phyloP scores from a whole-genome alignment of 345 rosid species.

The Aurinia saxatilis region DNA sequence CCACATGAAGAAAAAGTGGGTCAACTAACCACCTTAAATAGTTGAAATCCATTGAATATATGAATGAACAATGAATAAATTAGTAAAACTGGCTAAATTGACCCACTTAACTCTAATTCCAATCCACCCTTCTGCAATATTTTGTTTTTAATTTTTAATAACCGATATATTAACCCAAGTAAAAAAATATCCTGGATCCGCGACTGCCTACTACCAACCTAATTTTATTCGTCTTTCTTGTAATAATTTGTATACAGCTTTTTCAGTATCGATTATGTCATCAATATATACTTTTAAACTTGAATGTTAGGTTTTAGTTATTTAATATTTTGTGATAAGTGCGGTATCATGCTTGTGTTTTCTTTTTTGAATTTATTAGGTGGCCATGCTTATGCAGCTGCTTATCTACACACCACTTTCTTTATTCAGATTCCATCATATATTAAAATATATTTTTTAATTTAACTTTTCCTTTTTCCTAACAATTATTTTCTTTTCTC shows the following conservation, averaged over 20 bases:
- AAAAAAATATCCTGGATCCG: too few relatives aligned
- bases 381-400: constrained; percentile 31
- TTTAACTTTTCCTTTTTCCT: not conserved
- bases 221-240: constrained; percentile 12
- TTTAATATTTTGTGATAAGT: constrained; percentile 18
- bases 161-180: too few relatives aligned
- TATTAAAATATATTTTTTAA: not conserved
- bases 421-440: constrained; percentile 6
- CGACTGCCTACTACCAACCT: too few relatives aligned
- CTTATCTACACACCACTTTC: constrained; percentile 27
- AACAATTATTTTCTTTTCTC: not conserved
- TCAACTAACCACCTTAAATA: too few relatives aligned
- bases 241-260: constrained; percentile 9
- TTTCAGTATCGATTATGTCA: not conserved
- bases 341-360: constrained; percentile 30
- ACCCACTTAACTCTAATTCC: too few relatives aligned
- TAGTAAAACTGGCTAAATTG: too few relatives aligned
- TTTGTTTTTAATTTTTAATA: too few relatives aligned
- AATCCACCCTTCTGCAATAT: too few relatives aligned
- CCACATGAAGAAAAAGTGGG: too few relatives aligned
- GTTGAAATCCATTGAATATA: too few relatives aligned
- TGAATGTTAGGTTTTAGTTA: constrained; percentile 16
- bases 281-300: not conserved
- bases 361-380: constrained; percentile 28
- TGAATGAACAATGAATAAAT: too few relatives aligned